Conservation (phyloP, 225 moss, liverwort and hornwort species). For the Marchantia paleacea region DNA sequence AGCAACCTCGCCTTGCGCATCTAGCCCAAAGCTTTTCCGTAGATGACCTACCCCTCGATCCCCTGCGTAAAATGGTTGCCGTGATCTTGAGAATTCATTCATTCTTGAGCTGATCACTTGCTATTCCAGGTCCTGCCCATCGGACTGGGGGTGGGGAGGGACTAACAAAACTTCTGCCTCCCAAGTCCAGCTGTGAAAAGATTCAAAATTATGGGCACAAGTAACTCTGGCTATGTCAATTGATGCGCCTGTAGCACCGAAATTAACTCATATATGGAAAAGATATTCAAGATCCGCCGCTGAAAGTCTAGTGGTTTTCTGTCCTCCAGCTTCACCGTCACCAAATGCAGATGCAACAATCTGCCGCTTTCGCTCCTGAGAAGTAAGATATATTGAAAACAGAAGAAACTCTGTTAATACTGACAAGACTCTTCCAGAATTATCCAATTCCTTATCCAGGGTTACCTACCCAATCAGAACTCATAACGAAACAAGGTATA, state of each 20-base stretch:
- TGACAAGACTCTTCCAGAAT: too few relatives aligned
- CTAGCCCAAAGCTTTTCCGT: neutral
- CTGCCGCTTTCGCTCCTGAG: slow-evolving; percentile 82
- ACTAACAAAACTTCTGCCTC: neutral
- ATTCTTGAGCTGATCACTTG: neutral
- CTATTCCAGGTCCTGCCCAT: neutral
- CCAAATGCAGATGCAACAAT: slow-evolving; percentile 96
- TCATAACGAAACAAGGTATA: too few relatives aligned
- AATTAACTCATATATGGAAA: slow-evolving; percentile 35
- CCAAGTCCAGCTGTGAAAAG: neutral
- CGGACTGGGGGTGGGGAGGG: neutral
- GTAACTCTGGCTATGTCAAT: neutral
- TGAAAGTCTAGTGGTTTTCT: slow-evolving; percentile 63
- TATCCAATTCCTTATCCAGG: too few relatives aligned
- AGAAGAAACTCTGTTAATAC: neutral
- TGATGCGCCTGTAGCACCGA: neutral
- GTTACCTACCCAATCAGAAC: too few relatives aligned
- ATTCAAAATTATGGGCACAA: neutral
- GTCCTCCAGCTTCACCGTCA: slow-evolving; percentile 69
- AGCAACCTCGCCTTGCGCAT: slow-evolving; percentile 4
- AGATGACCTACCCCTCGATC: neutral
- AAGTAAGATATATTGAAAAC: neutral
- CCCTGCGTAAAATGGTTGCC: neutral
- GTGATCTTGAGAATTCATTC: neutral
- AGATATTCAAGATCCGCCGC: slow-evolving; percentile 77